Percentiles rank a stretch among this genome's conserved stretches.
Conservation (phyloP, 805 yeast species). For the Hanseniaspora vineae region DNA sequence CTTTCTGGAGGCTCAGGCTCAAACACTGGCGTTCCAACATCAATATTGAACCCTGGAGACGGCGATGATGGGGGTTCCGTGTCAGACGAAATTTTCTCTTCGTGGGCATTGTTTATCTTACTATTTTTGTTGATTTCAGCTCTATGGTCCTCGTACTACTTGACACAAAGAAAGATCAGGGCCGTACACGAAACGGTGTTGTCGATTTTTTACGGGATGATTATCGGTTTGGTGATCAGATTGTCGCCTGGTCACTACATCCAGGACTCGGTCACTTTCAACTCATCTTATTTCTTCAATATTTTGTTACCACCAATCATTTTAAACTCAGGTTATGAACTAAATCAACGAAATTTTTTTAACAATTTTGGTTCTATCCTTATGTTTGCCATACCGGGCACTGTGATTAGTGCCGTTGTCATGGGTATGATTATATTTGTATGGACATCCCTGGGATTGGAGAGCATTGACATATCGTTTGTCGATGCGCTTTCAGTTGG, state of each 20-base stretch:
- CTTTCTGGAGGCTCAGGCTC: constrained; percentile 7
- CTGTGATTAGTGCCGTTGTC: constrained; percentile 83
- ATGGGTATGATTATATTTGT: constrained; percentile 76
- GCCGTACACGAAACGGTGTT: constrained; percentile 97
- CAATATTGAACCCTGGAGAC: constrained; percentile 38
- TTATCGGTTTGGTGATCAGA: constrained; percentile 83
- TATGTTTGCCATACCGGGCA: constrained; percentile 94
- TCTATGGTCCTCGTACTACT: constrained; percentile 86
- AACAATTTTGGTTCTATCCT: constrained; percentile 81
- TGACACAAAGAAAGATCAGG: constrained; percentile 82
- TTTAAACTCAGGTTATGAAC: constrained; percentile 88
- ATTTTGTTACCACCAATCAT: constrained; percentile 92
- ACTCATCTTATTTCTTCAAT: constrained; percentile 88
- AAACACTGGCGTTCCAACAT: constrained; percentile 15
- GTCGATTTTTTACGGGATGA: constrained; percentile 93
- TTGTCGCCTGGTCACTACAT: constrained; percentile 93
- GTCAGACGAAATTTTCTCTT: constrained; percentile 87
- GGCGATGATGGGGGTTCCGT: constrained; percentile 65
- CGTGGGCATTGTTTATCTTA: constrained; percentile 93
- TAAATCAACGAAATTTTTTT: constrained; percentile 92
- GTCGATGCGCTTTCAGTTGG: constrained; percentile 98
- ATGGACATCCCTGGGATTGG: constrained; percentile 88
- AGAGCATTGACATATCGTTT: constrained; percentile 75
- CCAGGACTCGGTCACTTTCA: constrained; percentile 93
- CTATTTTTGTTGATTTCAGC: constrained; percentile 73